These are phyloP conservation scores for Alternaria sp. DNA, from an alignment of 2,329 filamentous ascomycete genomes.

Conservation along the genomic window DNA sequence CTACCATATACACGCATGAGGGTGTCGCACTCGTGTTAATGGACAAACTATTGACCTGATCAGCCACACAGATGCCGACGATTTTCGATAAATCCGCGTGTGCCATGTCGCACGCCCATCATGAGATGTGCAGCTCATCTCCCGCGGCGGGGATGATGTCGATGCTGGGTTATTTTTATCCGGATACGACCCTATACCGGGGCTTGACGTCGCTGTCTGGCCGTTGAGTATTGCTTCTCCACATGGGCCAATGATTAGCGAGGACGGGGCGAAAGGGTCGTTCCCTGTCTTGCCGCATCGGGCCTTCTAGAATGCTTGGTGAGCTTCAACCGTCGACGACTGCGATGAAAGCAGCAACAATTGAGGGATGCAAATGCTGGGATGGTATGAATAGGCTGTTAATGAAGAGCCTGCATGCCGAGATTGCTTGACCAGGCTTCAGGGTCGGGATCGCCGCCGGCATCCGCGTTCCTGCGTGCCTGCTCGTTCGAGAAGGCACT, in stretches of 20 bases:
- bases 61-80: neutral
- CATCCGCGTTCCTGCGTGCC: constrained; percentile 6
- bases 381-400: neutral
- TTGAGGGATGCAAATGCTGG: neutral
- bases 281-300: constrained; percentile 6
- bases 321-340: neutral
- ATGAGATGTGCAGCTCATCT: constrained; percentile 4
- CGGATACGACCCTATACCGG: constrained; percentile 8
- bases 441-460: constrained; percentile 2
- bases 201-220: constrained; percentile 24
- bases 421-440: neutral
- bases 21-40: neutral
- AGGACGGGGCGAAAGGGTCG: constrained; percentile 11
- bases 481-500: constrained; percentile 15
- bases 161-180: constrained; percentile 26
- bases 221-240: constrained; percentile 28
- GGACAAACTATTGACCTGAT: neutral
- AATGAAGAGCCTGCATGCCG: neutral
- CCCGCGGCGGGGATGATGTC: constrained; percentile 1
- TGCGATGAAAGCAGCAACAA: neutral
- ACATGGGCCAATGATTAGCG: constrained; percentile 21
- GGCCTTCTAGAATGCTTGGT: constrained; percentile 14
- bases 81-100: neutral
- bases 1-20: neutral
- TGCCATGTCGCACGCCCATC: constrained; percentile 2